phyloP scores from a whole-genome alignment of 2,329 filamentous ascomycete species.

The Claviceps maximensis region DNA sequence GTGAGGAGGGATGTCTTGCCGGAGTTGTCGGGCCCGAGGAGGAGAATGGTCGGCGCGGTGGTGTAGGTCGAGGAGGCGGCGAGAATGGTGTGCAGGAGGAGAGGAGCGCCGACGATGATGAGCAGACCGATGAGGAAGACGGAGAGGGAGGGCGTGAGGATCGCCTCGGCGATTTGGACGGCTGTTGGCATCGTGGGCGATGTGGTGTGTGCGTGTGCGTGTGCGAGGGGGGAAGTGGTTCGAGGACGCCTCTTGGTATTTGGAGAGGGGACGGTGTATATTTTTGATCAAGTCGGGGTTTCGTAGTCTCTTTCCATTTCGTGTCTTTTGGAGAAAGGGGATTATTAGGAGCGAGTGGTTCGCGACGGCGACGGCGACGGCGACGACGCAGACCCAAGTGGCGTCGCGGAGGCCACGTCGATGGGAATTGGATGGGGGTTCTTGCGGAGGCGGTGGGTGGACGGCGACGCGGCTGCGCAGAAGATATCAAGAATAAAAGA shows the following conservation, averaged over 20 bases:
- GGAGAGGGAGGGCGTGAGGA: slow-evolving; percentile 45
- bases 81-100: slow-evolving; percentile 65
- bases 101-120: slow-evolving; percentile 58
- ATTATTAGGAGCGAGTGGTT: no score
- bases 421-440: no score
- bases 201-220: not conserved
- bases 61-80: slow-evolving; percentile 53
- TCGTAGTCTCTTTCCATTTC: not conserved
- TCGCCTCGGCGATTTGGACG: slow-evolving; percentile 31
- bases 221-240: no score
- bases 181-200: slow-evolving; percentile 23
- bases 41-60: slow-evolving; percentile 60
- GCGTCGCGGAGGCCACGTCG: no score
- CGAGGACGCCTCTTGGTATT: no score
- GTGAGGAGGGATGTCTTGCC: slow-evolving; percentile 88
- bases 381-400: no score
- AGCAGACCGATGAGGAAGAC: slow-evolving; percentile 56
- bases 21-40: slow-evolving; percentile 66
- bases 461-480: no score
- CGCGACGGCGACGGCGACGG: no score
- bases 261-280: no score
- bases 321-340: not conserved
- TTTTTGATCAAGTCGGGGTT: no score
- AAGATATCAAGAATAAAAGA: no score
- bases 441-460: no score